A percentile compares a stretch with the other conserved stretches of the same genome.
Conservation (phyloP, 1,284 basidiomycete species). For the Trichosporon sp. region DNA sequence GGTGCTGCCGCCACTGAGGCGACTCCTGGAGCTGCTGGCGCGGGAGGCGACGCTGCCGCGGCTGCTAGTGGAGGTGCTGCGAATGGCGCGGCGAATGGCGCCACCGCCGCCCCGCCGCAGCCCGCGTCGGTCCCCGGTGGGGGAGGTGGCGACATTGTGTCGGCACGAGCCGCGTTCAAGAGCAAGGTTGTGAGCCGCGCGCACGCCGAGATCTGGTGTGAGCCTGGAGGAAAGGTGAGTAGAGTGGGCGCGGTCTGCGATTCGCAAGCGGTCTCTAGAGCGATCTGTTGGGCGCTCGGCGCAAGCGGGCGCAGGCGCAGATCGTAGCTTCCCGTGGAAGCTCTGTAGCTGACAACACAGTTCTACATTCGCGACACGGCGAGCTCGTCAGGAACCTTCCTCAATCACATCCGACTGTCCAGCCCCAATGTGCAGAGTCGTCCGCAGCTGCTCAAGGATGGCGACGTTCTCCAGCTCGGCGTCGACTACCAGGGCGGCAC, state of each 20-base stretch:
- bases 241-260: background rate
- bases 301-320: background rate
- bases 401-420: constrained; percentile 88
- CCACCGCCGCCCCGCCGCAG: background rate
- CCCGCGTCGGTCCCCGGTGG: background rate
- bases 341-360: constrained; percentile 41
- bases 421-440: constrained; percentile 75
- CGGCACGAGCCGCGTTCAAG: constrained; percentile 87
- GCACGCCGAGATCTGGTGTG: constrained; percentile 91
- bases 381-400: constrained; percentile 84
- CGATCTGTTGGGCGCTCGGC: no score
- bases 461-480: constrained; percentile 90
- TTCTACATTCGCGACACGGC: constrained; percentile 92
- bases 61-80: constrained; percentile 53
- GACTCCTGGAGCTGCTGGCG: background rate
- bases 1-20: background rate
- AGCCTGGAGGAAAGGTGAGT: constrained; percentile 52
- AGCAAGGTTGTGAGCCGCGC: constrained; percentile 91
- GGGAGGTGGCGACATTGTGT: constrained; percentile 56
- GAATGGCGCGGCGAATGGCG: background rate
- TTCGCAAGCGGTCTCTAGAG: no score
- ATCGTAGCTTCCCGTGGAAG: background rate
- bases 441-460: constrained; percentile 79
- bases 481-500: constrained; percentile 97
- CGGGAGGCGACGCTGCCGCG: background rate